Percentiles rank a stretch among this genome's conserved stretches.
Evolutionary conservation across 768 basidiomycete species (phyloP).

Genomic region (Guyanaporus albipodus): DNA sequence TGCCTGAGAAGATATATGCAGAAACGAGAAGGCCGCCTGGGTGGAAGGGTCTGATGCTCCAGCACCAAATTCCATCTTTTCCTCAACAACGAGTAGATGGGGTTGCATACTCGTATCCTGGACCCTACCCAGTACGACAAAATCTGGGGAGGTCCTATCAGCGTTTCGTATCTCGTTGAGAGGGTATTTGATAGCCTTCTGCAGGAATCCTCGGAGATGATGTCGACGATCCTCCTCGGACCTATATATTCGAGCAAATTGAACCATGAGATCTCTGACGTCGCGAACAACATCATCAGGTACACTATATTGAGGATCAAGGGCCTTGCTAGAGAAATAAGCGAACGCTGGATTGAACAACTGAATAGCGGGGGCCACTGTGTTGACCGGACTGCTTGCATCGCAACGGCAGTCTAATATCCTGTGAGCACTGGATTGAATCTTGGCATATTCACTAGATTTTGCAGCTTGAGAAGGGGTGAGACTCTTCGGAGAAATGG

Average conservation of each 20-base stretch:
- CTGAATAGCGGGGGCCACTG: conserved; percentile 5
- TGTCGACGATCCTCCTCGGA: background rate
- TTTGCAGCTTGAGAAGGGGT: conserved; percentile 12
- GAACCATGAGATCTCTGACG: conserved; percentile 8
- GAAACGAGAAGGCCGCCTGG: conserved; percentile 29
- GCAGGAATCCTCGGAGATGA: background rate
- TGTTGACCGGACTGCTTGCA: background rate
- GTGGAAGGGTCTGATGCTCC: conserved; percentile 27
- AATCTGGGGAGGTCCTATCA: conserved; percentile 5
- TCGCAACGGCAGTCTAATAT: conserved; percentile 14
- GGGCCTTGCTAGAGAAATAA: conserved; percentile 22
- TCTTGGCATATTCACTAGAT: conserved; percentile 1
- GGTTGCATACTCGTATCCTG: background rate
- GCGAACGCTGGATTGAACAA: conserved; percentile 27
- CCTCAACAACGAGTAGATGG: conserved; percentile 18
- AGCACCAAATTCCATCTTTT: conserved; percentile 14
- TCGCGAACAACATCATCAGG: conserved; percentile 6
- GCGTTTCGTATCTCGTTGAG: background rate
- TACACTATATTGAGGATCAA: conserved; percentile 1
- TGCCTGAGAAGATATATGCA: conserved; percentile 5
- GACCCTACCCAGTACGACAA: background rate
- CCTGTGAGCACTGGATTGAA: background rate
- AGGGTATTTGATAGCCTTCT: background rate
- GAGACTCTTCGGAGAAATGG: background rate
- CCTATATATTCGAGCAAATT: conserved; percentile 12